phyloP scores from a whole-genome alignment of 2,329 filamentous ascomycete species.

The Bipolaris gigantea region DNA sequence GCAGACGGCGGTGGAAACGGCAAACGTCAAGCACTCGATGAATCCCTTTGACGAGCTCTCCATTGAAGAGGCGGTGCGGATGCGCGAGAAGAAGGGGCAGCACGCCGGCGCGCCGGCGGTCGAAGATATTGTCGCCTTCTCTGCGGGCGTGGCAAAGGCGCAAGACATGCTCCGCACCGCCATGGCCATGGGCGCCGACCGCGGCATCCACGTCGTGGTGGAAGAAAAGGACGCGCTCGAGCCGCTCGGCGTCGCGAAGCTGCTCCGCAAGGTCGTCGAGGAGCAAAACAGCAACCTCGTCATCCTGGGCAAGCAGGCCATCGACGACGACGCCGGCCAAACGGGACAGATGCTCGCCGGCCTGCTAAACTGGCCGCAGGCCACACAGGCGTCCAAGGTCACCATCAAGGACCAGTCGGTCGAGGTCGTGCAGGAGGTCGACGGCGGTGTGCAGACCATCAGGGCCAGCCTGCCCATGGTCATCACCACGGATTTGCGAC shows the following conservation, averaged over 20 bases:
- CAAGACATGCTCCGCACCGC: slow-evolving; percentile 89
- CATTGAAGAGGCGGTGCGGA: slow-evolving; percentile 91
- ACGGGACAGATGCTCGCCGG: slow-evolving; percentile 98
- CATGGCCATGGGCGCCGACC: slow-evolving; percentile 98
- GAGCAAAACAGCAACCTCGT: slow-evolving; percentile 89
- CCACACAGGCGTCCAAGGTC: slow-evolving; percentile 87
- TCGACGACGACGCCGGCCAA: slow-evolving; percentile 94
- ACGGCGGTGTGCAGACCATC: slow-evolving; percentile 91
- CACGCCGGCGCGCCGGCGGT: slow-evolving; percentile 52
- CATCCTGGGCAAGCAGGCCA: slow-evolving; percentile 94
- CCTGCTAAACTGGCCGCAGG: slow-evolving; percentile 88
- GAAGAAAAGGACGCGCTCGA: slow-evolving; percentile 72
- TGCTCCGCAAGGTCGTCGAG: slow-evolving; percentile 77
- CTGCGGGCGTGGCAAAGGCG: slow-evolving; percentile 83
- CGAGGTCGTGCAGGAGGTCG: slow-evolving; percentile 86
- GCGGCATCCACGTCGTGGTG: slow-evolving; percentile 74
- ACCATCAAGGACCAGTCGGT: slow-evolving; percentile 72
- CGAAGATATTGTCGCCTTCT: slow-evolving; percentile 87
- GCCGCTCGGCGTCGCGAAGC: slow-evolving; percentile 87
- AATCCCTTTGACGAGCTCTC: slow-evolving; percentile 99
- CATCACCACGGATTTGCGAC: slow-evolving; percentile 88
- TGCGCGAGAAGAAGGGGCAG: slow-evolving; percentile 76
- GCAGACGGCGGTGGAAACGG: slow-evolving; percentile 85
- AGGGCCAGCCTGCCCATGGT: slow-evolving; percentile 84
- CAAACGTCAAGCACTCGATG: slow-evolving; percentile 94